These are phyloP conservation scores for Trifolium fragiferum DNA, from an alignment of 306 rosid genomes.

Conservation along the genomic window DNA sequence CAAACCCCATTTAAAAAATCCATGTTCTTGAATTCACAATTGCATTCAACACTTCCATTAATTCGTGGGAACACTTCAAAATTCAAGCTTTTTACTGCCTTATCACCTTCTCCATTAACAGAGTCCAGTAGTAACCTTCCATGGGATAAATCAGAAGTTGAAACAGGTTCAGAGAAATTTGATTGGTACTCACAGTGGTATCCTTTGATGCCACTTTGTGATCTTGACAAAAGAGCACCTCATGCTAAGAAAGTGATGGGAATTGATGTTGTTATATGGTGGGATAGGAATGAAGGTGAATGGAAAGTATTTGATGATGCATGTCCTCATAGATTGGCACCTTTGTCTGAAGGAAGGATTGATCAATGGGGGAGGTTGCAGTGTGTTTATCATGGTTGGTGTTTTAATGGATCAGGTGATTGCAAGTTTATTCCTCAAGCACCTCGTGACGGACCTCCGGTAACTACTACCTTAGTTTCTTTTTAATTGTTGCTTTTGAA, in stretches of 20 bases:
- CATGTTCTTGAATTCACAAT: slow-evolving; percentile 40
- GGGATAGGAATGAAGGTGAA: slow-evolving; percentile 79
- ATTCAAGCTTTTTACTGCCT: slow-evolving; percentile 56
- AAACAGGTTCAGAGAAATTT: slow-evolving; percentile 49
- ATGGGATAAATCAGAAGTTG: slow-evolving; percentile 40
- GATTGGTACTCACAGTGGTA: slow-evolving; percentile 96
- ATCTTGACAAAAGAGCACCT: slow-evolving; percentile 80
- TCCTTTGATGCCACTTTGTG: slow-evolving; percentile 85
- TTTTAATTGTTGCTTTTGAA: neutral
- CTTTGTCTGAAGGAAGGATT: slow-evolving; percentile 91
- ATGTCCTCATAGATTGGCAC: slow-evolving; percentile 95
- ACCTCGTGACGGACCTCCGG: slow-evolving; percentile 83
- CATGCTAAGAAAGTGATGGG: slow-evolving; percentile 83
- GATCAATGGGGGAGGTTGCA: slow-evolving; percentile 94
- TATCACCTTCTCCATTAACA: slow-evolving; percentile 55
- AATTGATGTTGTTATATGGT: slow-evolving; percentile 92
- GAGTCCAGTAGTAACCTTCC: slow-evolving; percentile 45
- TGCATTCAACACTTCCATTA: slow-evolving; percentile 39
- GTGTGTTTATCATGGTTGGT: slow-evolving; percentile 98
- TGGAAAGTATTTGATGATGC: slow-evolving; percentile 91
- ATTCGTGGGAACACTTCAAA: slow-evolving; percentile 38
- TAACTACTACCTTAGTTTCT: slow-evolving; percentile 15
- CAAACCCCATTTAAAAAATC: slow-evolving; percentile 42
- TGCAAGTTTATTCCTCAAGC: slow-evolving; percentile 94
- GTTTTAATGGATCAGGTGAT: slow-evolving; percentile 85